Conservation (phyloP, 306 rosid species). For the Vachellia collinsii region DNA sequence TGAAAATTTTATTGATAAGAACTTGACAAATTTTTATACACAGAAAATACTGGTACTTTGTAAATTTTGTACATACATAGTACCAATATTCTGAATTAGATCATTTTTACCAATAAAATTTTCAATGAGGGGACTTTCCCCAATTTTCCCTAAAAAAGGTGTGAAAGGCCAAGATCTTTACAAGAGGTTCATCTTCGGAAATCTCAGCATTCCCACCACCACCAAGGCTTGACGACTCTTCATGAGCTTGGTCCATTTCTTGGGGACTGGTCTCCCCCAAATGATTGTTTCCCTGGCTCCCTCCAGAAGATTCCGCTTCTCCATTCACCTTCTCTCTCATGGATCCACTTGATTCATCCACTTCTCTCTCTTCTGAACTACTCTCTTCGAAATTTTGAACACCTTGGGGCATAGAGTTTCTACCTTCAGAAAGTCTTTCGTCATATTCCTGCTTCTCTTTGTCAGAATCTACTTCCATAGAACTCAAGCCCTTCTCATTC, state of each 20-base stretch:
- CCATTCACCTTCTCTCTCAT: conserved; percentile 50
- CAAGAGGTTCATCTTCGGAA: conserved; percentile 93
- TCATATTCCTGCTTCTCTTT: conserved; percentile 53
- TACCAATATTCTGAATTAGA: no score
- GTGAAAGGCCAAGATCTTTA: conserved; percentile 46
- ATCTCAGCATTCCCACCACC: conserved; percentile 52
- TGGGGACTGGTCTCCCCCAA: conserved; percentile 42
- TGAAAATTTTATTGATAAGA: no score
- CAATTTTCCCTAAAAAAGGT: background rate
- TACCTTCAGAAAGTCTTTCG: conserved; percentile 51
- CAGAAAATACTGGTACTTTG: no score
- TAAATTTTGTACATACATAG: no score
- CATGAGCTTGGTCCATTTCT: conserved; percentile 43
- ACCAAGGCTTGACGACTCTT: conserved; percentile 38
- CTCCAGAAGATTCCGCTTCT: conserved; percentile 53
- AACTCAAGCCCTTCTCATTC: conserved; percentile 42
- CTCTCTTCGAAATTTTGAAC: conserved; percentile 44
- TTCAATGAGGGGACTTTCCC: no score
- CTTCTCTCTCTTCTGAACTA: conserved; percentile 60
- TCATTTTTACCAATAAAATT: no score
- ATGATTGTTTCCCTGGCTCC: conserved; percentile 45
- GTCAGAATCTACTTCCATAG: conserved; percentile 56
- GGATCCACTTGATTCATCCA: conserved; percentile 50
- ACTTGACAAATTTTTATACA: no score
- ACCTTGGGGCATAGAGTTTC: conserved; percentile 42